phyloP scores from a whole-genome alignment of 208 protist species.

The Trypanosoma cruzi region DNA sequence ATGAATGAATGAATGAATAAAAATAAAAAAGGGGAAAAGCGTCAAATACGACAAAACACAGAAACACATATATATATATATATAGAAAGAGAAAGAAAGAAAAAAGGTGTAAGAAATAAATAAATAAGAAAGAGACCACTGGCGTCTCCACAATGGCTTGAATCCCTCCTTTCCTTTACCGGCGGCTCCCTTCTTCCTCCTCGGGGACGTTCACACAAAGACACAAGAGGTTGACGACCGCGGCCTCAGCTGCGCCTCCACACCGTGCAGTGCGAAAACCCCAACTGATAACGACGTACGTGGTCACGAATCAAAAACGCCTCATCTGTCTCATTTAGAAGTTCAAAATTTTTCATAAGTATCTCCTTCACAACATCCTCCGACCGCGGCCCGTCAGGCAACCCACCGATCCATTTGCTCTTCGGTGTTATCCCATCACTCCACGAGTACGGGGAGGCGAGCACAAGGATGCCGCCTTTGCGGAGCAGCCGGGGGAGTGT shows the following conservation, averaged over 20 bases:
- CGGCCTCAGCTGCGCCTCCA: constrained; percentile 37
- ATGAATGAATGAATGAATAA: background rate
- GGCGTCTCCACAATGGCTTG: background rate
- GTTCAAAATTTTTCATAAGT: constrained; percentile 65
- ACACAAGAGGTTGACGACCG: background rate
- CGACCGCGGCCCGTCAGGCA: constrained; percentile 37
- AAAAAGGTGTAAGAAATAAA: background rate
- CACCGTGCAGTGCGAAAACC: constrained; percentile 83
- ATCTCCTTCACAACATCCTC: constrained; percentile 69
- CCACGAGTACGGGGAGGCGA: constrained; percentile 89
- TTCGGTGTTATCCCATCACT: constrained; percentile 64
- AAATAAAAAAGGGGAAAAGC: background rate
- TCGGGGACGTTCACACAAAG: background rate
- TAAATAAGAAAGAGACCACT: background rate
- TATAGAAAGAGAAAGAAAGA: background rate
- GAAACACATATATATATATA: background rate
- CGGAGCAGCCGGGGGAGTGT: constrained; percentile 43
- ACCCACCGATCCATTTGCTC: constrained; percentile 78
- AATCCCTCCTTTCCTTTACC: background rate
- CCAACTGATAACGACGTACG: constrained; percentile 86
- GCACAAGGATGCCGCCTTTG: constrained; percentile 70
- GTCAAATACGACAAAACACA: background rate
- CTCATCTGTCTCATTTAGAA: constrained; percentile 76
- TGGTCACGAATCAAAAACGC: constrained; percentile 91
- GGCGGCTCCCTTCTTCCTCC: background rate